These are phyloP conservation scores for Farysia itapuensis DNA, from an alignment of 1,284 basidiomycete species.

Conservation along the genomic window DNA sequence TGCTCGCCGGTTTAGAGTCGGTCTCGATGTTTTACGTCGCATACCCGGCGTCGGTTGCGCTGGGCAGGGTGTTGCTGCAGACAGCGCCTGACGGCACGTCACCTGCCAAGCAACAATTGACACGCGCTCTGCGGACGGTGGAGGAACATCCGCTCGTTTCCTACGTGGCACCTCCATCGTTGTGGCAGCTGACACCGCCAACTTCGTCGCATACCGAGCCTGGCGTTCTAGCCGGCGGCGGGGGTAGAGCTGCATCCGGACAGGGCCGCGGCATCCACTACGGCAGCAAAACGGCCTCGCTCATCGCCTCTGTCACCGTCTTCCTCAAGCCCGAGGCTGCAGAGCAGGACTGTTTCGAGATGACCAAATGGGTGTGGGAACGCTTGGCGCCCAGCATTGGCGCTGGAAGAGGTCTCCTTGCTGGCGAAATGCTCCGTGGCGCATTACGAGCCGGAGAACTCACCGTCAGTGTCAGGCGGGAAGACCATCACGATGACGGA, in stretches of 20 bases:
- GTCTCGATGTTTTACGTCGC: constrained; percentile 55
- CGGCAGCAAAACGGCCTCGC: constrained; percentile 43
- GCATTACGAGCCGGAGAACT: constrained; percentile 51
- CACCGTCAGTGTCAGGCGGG: constrained; percentile 44
- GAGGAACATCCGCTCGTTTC: constrained; percentile 50
- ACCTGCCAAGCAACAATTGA: constrained; percentile 31
- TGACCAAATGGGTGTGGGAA: constrained; percentile 55
- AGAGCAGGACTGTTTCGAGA: constrained; percentile 45
- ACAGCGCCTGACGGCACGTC: constrained; percentile 35
- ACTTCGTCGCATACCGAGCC: constrained; percentile 33
- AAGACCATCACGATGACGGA: constrained; percentile 39
- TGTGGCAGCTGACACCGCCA: constrained; percentile 57
- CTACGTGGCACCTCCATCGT: constrained; percentile 39
- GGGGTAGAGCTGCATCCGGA: background rate
- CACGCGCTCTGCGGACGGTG: constrained; percentile 38
- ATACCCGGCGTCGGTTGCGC: constrained; percentile 46
- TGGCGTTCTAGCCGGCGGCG: constrained; percentile 25
- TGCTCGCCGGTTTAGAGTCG: constrained; percentile 54
- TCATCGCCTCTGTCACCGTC: constrained; percentile 49
- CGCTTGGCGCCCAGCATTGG: constrained; percentile 45
- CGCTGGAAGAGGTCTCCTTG: constrained; percentile 37
- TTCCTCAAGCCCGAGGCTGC: constrained; percentile 36
- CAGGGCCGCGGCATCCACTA: constrained; percentile 20
- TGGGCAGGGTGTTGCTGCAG: constrained; percentile 55
- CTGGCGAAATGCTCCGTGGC: constrained; percentile 51